phyloP scores from a whole-genome alignment of 306 rosid species.

The Canavalia gladiata region DNA sequence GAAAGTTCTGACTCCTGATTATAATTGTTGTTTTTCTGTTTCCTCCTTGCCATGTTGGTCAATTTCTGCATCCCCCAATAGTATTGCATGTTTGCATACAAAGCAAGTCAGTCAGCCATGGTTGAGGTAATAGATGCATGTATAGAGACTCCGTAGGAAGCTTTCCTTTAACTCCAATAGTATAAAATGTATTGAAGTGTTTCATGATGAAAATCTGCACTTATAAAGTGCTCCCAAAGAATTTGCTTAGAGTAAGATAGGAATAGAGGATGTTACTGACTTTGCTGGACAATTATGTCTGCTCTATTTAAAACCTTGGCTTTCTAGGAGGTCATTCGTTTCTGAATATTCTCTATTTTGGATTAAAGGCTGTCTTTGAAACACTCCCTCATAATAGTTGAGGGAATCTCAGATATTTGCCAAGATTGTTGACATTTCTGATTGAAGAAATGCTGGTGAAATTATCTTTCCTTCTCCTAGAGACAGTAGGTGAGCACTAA shows the following conservation, averaged over 20 bases:
- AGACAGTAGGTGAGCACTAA: background rate
- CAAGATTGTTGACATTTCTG: background rate
- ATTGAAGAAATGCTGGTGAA: background rate
- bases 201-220: background rate
- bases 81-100: background rate
- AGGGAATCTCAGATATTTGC: background rate
- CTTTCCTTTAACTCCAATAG: background rate
- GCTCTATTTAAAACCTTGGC: background rate
- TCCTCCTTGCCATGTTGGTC: background rate
- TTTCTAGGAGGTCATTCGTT: background rate
- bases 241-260: background rate
- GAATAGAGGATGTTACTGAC: background rate
- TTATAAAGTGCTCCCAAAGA: background rate
- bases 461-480: background rate
- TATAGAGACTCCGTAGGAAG: background rate
- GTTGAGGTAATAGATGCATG: background rate
- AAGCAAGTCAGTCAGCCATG: background rate
- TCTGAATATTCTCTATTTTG: background rate
- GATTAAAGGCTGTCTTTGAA: background rate
- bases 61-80: background rate
- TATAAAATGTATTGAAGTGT: background rate
- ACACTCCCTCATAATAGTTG: background rate
- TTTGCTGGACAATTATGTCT: background rate
- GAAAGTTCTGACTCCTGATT: background rate
- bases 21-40: background rate